Conservation (phyloP, 371 early-diverging fungal genomes). For the Rhizopus arrhizus region DNA sequence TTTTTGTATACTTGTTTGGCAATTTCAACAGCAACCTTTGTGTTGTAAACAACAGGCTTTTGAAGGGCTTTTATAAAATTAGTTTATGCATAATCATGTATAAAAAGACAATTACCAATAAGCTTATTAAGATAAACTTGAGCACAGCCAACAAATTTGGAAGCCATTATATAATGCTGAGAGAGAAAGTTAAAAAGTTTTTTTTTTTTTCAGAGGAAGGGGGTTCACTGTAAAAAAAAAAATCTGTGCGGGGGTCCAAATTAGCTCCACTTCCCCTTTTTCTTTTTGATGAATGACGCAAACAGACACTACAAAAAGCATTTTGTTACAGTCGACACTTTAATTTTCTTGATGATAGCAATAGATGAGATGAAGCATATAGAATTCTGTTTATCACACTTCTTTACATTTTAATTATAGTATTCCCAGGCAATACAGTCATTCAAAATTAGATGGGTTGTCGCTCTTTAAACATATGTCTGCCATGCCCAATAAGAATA, state of each 20-base stretch:
- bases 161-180: constrained; percentile 25
- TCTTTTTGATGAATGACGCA: background rate
- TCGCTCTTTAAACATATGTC: no score
- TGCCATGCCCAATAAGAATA: no score
- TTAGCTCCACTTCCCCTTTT: background rate
- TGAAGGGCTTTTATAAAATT: constrained; percentile 34
- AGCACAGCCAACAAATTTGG: constrained; percentile 28
- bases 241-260: constrained; percentile 5
- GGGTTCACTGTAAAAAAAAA: constrained; percentile 1
- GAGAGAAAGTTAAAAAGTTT: constrained; percentile 3
- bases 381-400: no score
- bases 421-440: no score
- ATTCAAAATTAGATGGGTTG: no score
- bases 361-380: no score
- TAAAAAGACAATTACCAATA: constrained; percentile 26
- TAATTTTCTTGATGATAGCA: background rate
- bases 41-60: constrained; percentile 59
- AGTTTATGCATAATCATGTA: background rate
- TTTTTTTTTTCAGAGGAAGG: constrained; percentile 5
- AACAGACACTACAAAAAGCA: background rate
- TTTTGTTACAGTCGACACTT: background rate
- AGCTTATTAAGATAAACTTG: constrained; percentile 35
- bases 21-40: constrained; percentile 67
- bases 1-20: constrained; percentile 72
- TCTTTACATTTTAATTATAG: no score